Base-by-base conservation (phyloP, 768 basidiomycete genomes). In the Suillus variegatus region DNA sequence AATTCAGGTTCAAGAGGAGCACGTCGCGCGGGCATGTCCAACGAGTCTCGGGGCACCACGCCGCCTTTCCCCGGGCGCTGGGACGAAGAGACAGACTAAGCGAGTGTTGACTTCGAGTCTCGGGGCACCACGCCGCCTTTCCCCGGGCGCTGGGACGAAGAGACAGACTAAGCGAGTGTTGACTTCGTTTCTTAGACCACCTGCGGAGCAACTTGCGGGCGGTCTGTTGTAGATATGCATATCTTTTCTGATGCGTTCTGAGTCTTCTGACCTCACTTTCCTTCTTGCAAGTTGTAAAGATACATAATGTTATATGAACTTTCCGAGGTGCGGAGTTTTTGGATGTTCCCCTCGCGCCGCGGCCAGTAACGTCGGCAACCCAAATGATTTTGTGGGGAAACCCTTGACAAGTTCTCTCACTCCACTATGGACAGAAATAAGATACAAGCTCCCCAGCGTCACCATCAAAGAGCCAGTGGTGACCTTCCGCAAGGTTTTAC, bases 101-200 rank as follows among this genome's bases (percentile, higher is more conserved):
- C 4, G 22, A 8, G 52, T 12, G 22, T 51, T 51, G 49, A 28
- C n/a, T 61, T 22, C n/a, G 38, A 54, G 35, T n/a, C 56, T 10
- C 49, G 66, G 18, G 61, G 64, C n/a, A 62, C 35, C 36, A 64
- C 72, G 40, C 73, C 75, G 18, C 65, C 66, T 43, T 72, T 78
- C 47, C 77, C 77, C 2, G 78, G 77, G 22, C 75, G 70, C 38
- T 79, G 77, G 77, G 70, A 71, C 13, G 77, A 79, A 47, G 73
- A 76, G 60, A 67, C 76, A 52, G 77, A 78, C 52, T 79, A 62
- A 78, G 64, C 4, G 22, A 8, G 52, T 12, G 22, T 51, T 51
- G 49, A 28, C n/a, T 61, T 22, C n/a, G 38, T 32, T 63, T 43
- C 18, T 60, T 41, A 32, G 41, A 60, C 25, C 18, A 6, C 12